Percentiles rank a stretch among this genome's conserved stretches.
These are phyloP conservation scores for Phytophthora sp. DNA, from an alignment of 352 stramenopile species.

Conservation along the genomic window DNA sequence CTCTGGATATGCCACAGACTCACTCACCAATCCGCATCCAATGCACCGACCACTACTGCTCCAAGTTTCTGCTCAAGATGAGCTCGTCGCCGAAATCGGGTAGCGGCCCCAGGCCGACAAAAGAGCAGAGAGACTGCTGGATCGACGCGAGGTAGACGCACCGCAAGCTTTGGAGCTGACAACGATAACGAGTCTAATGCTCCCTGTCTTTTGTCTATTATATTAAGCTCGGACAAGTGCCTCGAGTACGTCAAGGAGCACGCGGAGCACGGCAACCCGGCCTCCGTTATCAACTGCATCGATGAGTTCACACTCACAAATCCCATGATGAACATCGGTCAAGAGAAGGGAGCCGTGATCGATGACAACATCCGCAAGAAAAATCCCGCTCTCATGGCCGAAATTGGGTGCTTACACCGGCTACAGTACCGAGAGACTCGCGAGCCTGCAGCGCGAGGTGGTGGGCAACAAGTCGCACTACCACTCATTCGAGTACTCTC, in stretches of 20 bases:
- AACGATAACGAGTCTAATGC: too few species aligned
- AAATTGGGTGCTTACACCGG: slow-evolving; percentile 55
- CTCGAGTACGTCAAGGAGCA: slow-evolving; percentile 50
- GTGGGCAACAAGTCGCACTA: slow-evolving; percentile 43
- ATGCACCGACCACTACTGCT: neutral
- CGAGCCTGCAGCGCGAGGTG: slow-evolving; percentile 47
- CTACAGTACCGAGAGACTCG: slow-evolving; percentile 60
- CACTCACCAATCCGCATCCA: slow-evolving; percentile 11
- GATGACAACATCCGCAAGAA: slow-evolving; percentile 50
- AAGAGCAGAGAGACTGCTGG: slow-evolving; percentile 20
- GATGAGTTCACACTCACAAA: slow-evolving; percentile 42
- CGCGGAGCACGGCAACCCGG: slow-evolving; percentile 37
- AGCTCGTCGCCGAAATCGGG: slow-evolving; percentile 11
- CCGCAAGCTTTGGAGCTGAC: too few species aligned
- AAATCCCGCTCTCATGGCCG: slow-evolving; percentile 43
- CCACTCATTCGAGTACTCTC: slow-evolving; percentile 58
- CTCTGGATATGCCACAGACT: neutral
- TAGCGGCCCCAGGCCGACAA: slow-evolving; percentile 12
- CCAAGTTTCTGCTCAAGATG: neutral
- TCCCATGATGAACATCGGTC: slow-evolving; percentile 58
- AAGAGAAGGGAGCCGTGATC: slow-evolving; percentile 46
- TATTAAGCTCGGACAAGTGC: slow-evolving; percentile 37
- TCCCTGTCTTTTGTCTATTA: neutral
- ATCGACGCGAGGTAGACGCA: slow-evolving; percentile 23
- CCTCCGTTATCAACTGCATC: slow-evolving; percentile 45